phyloP scores from a whole-genome alignment of 73 alveolate genomes.

The Stentor roeselii region DNA sequence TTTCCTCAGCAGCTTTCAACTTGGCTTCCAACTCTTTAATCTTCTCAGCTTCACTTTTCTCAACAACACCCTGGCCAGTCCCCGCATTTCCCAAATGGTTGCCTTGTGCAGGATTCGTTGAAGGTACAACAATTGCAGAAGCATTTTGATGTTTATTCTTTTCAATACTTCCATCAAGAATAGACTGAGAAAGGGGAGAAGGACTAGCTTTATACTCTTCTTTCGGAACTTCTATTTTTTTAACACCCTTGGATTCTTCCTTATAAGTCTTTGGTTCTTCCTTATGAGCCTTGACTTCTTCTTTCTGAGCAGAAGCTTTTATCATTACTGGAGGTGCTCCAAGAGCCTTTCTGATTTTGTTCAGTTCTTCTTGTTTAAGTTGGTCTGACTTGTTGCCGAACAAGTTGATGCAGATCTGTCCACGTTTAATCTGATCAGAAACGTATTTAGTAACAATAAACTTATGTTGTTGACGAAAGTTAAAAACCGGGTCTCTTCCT shows the following conservation, averaged over 20 bases:
- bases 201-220: neutral
- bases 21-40: too few species aligned
- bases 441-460: neutral
- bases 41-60: too few species aligned
- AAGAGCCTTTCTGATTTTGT: neutral
- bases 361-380: neutral
- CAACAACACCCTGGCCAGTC: too few species aligned
- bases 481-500: neutral
- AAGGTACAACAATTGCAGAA: neutral
- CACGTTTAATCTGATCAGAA: neutral
- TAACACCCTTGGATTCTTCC: neutral
- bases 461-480: neutral
- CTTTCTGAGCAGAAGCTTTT: neutral
- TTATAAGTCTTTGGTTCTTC: neutral
- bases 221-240: neutral
- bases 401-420: neutral
- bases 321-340: neutral
- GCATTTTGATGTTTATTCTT: neutral
- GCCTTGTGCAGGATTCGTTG: too few species aligned
- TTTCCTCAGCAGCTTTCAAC: too few species aligned
- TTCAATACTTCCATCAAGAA: neutral
- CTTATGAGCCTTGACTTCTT: neutral
- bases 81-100: too few species aligned
- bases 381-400: neutral
- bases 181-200: neutral